Evolutionary conservation across 805 yeast genomes (phyloP).

Genomic region (Wickerhamiella australiensis): DNA sequence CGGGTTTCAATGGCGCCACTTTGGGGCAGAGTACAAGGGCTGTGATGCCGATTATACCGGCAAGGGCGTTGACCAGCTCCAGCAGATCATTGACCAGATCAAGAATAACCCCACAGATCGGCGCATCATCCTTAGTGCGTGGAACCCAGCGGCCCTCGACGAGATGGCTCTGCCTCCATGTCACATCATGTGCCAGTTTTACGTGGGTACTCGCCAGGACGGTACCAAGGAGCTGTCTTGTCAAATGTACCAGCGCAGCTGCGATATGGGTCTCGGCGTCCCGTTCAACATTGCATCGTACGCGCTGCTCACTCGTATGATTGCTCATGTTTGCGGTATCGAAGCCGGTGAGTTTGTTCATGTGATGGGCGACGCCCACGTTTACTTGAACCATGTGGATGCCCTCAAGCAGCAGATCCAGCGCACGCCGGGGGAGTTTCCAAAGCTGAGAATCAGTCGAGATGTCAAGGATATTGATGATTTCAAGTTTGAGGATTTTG

Average conservation of each 20-base stretch:
- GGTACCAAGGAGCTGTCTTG: conserved; percentile 66
- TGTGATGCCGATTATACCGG: conserved; percentile 81
- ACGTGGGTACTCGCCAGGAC: conserved; percentile 65
- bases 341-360: conserved; percentile 93
- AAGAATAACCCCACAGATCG: conserved; percentile 89
- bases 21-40: conserved; percentile 83
- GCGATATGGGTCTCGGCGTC: conserved; percentile 99
- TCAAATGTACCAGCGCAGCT: conserved; percentile 87
- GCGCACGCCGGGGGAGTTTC: conserved; percentile 70
- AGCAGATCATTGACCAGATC: conserved; percentile 63
- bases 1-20: conserved; percentile 99
- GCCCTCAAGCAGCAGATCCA: conserved; percentile 70
- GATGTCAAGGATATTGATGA: conserved; percentile 67
- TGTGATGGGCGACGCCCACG: conserved; percentile 94
- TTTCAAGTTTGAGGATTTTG: conserved; percentile 80
- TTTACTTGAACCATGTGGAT: conserved; percentile 83
- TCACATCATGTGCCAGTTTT: conserved; percentile 91
- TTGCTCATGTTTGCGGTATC: conserved; percentile 89
- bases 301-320: conserved; percentile 84
- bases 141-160: conserved; percentile 95
- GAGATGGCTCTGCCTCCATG: conserved; percentile 98
- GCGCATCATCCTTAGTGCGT: conserved; percentile 86
- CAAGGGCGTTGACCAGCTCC: conserved; percentile 82
- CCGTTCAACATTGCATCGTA: conserved; percentile 97
- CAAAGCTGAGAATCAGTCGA: conserved; percentile 60